Evolutionary conservation across 2,329 filamentous ascomycete genomes (phyloP).

Genomic region (Coniochaeta prunicola): DNA sequence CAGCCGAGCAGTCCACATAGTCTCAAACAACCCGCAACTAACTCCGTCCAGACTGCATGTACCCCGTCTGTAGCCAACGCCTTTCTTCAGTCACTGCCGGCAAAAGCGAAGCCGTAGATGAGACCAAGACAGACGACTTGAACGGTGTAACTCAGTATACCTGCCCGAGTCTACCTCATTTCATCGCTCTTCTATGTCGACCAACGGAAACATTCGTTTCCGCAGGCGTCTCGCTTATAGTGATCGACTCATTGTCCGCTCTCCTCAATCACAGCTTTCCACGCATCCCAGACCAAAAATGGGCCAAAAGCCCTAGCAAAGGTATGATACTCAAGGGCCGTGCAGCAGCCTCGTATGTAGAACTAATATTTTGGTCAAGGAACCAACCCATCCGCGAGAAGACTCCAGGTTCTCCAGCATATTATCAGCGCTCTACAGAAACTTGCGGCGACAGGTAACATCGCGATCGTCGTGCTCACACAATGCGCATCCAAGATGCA

Average conservation of each 20-base stretch:
- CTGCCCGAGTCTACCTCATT: slow-evolving; percentile 58
- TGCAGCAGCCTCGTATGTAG: slow-evolving; percentile 22
- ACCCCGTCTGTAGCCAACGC: slow-evolving; percentile 30
- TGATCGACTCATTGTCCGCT: slow-evolving; percentile 73
- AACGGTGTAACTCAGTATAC: slow-evolving; percentile 39
- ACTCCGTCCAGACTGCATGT: slow-evolving; percentile 37
- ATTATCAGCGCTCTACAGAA: slow-evolving; percentile 67
- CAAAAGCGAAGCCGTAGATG: slow-evolving; percentile 5
- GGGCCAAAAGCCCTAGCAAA: slow-evolving; percentile 14
- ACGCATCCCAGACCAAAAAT: slow-evolving; percentile 25
- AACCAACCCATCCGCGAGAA: slow-evolving; percentile 25
- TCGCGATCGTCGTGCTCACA: slow-evolving; percentile 69
- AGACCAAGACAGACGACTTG: slow-evolving; percentile 11
- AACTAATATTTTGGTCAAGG: slow-evolving; percentile 10
- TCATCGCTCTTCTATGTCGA: slow-evolving; percentile 66
- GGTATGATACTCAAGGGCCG: slow-evolving; percentile 19
- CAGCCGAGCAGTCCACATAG: slow-evolving; percentile 4
- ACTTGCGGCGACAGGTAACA: slow-evolving; percentile 63
- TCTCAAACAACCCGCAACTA: background rate
- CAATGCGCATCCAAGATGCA: slow-evolving; percentile 81
- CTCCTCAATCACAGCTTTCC: slow-evolving; percentile 70
- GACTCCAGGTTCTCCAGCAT: slow-evolving; percentile 47
- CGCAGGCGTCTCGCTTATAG: slow-evolving; percentile 54
- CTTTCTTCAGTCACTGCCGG: slow-evolving; percentile 21
- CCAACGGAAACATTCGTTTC: slow-evolving; percentile 60